A percentile compares a stretch with the other conserved stretches of the same genome.
Conservation (phyloP, 2,329 filamentous ascomycete species). For the Fusarium circinatum region DNA sequence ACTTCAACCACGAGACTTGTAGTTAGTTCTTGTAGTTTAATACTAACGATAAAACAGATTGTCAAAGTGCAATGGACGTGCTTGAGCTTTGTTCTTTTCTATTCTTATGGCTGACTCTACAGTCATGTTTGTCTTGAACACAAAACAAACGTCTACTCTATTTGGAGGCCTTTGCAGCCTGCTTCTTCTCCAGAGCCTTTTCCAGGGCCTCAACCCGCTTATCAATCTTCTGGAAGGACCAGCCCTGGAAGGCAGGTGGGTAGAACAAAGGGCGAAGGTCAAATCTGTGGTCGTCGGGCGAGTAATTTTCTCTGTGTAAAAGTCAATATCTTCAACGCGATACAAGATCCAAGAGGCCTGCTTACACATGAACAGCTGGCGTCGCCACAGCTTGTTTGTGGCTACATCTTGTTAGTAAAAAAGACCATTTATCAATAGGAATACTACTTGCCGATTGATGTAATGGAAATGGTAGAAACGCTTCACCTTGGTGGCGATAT, state of each 20-base stretch:
- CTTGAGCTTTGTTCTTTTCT: neutral
- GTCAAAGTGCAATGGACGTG: neutral
- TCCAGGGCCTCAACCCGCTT: constrained; percentile 49
- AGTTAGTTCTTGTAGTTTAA: neutral
- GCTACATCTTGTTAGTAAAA: neutral
- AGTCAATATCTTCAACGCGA: neutral
- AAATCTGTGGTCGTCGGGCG: constrained; percentile 45
- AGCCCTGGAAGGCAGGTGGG: constrained; percentile 48
- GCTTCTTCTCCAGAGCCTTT: constrained; percentile 30
- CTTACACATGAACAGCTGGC: constrained; percentile 15
- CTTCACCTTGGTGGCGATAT: constrained; percentile 45
- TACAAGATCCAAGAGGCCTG: neutral
- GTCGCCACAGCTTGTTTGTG: constrained; percentile 28
- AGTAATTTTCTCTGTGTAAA: constrained; percentile 19
- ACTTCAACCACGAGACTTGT: neutral
- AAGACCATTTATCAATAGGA: neutral
- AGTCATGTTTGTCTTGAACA: no score
- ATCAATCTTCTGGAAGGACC: constrained; percentile 55
- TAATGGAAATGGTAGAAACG: constrained; percentile 51
- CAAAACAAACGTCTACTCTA: neutral
- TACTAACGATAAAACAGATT: neutral
- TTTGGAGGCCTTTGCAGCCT: neutral
- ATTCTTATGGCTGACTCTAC: neutral
- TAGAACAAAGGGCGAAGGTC: constrained; percentile 44
- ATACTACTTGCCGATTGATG: neutral